Evolutionary conservation across 1,139 yeast genomes (phyloP).

Genomic region (Blastobotrys aristatus): DNA sequence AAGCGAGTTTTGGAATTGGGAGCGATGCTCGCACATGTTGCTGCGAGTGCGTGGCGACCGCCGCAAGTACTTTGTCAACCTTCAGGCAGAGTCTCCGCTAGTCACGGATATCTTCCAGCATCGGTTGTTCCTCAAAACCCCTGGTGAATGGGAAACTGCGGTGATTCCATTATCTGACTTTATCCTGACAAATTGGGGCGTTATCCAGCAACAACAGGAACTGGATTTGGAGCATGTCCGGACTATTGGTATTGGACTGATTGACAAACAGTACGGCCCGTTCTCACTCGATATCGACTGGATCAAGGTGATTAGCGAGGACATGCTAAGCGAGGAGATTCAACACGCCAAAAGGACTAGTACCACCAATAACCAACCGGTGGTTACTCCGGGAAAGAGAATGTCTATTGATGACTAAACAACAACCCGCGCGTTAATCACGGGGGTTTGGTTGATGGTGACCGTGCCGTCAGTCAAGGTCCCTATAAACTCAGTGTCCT

Average conservation of each 20-base stretch:
- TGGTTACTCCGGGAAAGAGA: slow-evolving; percentile 24
- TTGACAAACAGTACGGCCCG: slow-evolving; percentile 78
- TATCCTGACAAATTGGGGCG: slow-evolving; percentile 80
- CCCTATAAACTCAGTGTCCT: not conserved
- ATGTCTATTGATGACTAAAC: slow-evolving; percentile 24
- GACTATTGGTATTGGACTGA: slow-evolving; percentile 73
- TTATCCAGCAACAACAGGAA: slow-evolving; percentile 63
- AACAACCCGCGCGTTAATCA: slow-evolving; percentile 7
- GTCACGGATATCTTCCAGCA: slow-evolving; percentile 81
- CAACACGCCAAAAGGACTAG: slow-evolving; percentile 6
- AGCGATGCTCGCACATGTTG: slow-evolving; percentile 52
- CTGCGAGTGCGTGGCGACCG: slow-evolving; percentile 71
- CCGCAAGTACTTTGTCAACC: slow-evolving; percentile 69
- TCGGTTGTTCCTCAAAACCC: slow-evolving; percentile 63
- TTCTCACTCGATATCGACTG: slow-evolving; percentile 65
- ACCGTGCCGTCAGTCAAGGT: slow-evolving; percentile 8
- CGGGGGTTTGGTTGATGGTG: slow-evolving; percentile 6
- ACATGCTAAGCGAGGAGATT: slow-evolving; percentile 14
- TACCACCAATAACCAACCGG: not conserved
- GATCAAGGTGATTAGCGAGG: slow-evolving; percentile 48
- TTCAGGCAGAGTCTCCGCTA: slow-evolving; percentile 75
- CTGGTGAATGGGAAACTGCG: slow-evolving; percentile 83
- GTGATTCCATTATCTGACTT: slow-evolving; percentile 72
- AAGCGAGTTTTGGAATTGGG: slow-evolving; percentile 55
- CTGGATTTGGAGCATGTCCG: slow-evolving; percentile 62